phyloP scores from a whole-genome alignment of 1,284 basidiomycete genomes.

The Moesziomyces sp. region DNA sequence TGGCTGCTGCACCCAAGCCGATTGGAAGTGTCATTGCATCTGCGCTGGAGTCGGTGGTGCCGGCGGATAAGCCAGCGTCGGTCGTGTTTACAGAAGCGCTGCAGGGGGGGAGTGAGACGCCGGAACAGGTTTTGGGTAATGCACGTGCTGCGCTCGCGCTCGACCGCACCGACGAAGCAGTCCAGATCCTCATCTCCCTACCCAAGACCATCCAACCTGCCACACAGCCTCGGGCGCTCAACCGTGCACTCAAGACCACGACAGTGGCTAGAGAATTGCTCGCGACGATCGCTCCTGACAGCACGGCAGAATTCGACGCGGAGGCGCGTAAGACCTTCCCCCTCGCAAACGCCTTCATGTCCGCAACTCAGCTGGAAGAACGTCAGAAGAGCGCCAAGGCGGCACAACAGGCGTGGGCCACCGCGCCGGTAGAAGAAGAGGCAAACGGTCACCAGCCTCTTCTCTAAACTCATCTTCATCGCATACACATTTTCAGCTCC shows the following conservation, averaged over 20 bases:
- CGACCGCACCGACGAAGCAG: constrained; percentile 19
- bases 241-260: constrained; percentile 11
- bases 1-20: constrained; percentile 27
- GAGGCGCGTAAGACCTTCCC: constrained; percentile 63
- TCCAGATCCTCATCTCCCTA: constrained; percentile 18
- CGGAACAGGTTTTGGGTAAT: constrained; percentile 8
- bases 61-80: constrained; percentile 70
- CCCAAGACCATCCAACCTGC: constrained; percentile 4
- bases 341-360: constrained; percentile 68
- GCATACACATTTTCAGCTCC: neutral
- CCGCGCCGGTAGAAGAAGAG: constrained; percentile 12
- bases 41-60: constrained; percentile 61
- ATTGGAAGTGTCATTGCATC: constrained; percentile 68
- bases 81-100: constrained; percentile 74
- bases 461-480: neutral
- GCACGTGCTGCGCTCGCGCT: constrained; percentile 17
- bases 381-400: constrained; percentile 18
- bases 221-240: constrained; percentile 1
- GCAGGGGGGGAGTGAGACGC: constrained; percentile 4
- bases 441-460: neutral
- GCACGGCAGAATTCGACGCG: constrained; percentile 52
- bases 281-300: constrained; percentile 13
- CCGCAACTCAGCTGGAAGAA: constrained; percentile 53
- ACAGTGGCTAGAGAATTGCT: constrained; percentile 15
- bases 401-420: constrained; percentile 4